Base-by-base conservation (phyloP, 352 stramenopile genomes). In the Phytophthora cajani region DNA sequence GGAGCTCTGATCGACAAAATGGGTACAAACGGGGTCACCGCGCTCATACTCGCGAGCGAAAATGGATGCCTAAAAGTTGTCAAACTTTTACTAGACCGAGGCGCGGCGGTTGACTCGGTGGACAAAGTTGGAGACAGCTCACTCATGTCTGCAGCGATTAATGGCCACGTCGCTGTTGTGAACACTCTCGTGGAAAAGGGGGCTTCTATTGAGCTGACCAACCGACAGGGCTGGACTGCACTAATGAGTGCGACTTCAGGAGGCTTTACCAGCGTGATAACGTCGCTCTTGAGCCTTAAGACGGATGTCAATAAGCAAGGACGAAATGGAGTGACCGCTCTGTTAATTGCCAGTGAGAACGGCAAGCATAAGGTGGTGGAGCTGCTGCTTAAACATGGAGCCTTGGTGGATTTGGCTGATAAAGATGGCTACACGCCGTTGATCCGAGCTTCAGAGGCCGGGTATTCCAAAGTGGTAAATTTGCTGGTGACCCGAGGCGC, bases 341-440 rank as follows among this genome's bases (percentile, higher is more conserved):
- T 49, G 42, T 17, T 25, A 9, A 21, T 49, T 16, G 42, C 42
- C 6, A 11, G 16, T 21, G 42, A 49, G 17, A 49, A 49, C 17
- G 42, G 42, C 1, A 49, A 49, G 42, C 42, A 17, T 21, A 49
- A 49, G 17, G 16, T 60, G 5, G 60, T 60, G 5, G 47, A 58
- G 8, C n/a, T 66, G 1, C 21, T 67, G 11, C 23, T 59, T 16
- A 59, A 54, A 33, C n/a, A 30, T 14, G 36, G 60, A 27, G 60
- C 49, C 17, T 47, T 23, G 42, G 42, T 49, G 17, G 8, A 49
- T 49, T 21, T 49, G 42, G 42, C 42, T 4, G 42, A 49, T 17
- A 17, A 49, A 21, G 42, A 49, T 16, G 42, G 42, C 42, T 21
- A 25, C 17, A 11, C 42, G 14, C 16, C 42, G 17, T 21, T 49